These are phyloP conservation scores for Choiromyces venosus DNA, from an alignment of 495 filamentous ascomycete genomes.

Conservation along the genomic window DNA sequence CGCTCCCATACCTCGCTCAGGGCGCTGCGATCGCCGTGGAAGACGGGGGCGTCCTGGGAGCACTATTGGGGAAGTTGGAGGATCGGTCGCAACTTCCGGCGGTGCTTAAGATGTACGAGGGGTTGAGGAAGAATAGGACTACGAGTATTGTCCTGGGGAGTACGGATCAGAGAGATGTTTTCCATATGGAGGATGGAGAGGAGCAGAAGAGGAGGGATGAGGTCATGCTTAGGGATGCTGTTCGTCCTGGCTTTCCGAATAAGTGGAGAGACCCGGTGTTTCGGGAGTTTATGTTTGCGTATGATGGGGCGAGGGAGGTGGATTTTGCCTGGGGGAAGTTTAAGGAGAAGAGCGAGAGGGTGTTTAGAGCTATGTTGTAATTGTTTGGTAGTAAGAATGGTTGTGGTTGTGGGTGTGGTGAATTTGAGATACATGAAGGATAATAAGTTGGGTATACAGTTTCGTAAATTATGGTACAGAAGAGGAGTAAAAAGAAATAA, in stretches of 20 bases:
- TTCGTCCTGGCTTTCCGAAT: constrained; percentile 53
- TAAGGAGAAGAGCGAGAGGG: constrained; percentile 30
- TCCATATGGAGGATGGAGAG: constrained; percentile 56
- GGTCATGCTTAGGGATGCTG: constrained; percentile 47
- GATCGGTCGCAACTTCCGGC: constrained; percentile 47
- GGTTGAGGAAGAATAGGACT: constrained; percentile 56
- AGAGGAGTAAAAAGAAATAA: not conserved
- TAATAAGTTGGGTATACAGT: not conserved
- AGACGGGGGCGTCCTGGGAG: constrained; percentile 53
- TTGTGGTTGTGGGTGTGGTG: not conserved
- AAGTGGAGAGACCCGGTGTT: constrained; percentile 59
- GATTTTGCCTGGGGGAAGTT: constrained; percentile 47
- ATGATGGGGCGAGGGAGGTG: constrained; percentile 56
- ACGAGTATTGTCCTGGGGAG: constrained; percentile 54
- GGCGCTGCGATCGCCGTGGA: constrained; percentile 54
- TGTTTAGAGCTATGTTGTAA: constrained; percentile 7
- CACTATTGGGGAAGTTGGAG: constrained; percentile 43
- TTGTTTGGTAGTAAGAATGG: no score
- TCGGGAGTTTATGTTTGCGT: constrained; percentile 58
- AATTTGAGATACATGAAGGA: not conserved
- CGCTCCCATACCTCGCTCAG: constrained; percentile 64
- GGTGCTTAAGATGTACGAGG: constrained; percentile 56
- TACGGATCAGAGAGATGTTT: constrained; percentile 53
- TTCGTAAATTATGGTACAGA: not conserved
- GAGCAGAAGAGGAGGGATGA: constrained; percentile 52